Evolutionary conservation across 345 rosid genomes (phyloP), one percentile per base, ranked within the genome.

Genomic region (Bretschneidera sinensis): DNA sequence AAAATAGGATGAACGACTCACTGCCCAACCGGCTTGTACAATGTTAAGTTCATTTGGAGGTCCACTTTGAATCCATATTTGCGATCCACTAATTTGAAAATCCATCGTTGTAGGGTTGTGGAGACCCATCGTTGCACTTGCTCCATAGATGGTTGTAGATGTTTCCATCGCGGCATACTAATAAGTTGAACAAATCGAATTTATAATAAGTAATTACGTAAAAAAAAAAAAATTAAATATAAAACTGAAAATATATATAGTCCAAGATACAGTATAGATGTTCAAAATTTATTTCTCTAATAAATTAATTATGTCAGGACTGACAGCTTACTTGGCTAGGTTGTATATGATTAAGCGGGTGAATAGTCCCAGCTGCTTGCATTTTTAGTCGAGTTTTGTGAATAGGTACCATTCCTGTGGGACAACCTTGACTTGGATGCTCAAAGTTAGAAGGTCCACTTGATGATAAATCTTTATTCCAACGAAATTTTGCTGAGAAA

Each of bases 61-160:
- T 51, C 49, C 63, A 69, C 39, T 69, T 55, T 69, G 63, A 17
- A 68, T 0, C 67, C 67, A 68, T 55, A 68, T 68, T 19, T 61
- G 67, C 49, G 24, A 50, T 56, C 50, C 56, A 49, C 62, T 49
- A 0, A 15, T 48, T 9, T 68, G 62, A 2, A 54, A 23, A 1
- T 6, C 2, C 39, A 0, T 23, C 0, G 50, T 25, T 19, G 19
- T 35, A 18, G 50, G 0, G 2, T 19, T n/a, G 23, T 68, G 72
- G 49, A 68, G 2, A 53, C 61, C 55, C 48, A 68, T 61, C 2
- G 24, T 51, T 22, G 72, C 67, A 17, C 15, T 4, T 18, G 62
- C 72, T 49, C 62, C 72, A 24, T 68, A 68, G 16, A 55, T 54
- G 4, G 13, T 55, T 17, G 1, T 0, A 17, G 33, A 0, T 0